Evolutionary conservation across 1,284 basidiomycete species (phyloP), one percentile per base, ranked within the genome.

Genomic region (Malassezia nana): DNA sequence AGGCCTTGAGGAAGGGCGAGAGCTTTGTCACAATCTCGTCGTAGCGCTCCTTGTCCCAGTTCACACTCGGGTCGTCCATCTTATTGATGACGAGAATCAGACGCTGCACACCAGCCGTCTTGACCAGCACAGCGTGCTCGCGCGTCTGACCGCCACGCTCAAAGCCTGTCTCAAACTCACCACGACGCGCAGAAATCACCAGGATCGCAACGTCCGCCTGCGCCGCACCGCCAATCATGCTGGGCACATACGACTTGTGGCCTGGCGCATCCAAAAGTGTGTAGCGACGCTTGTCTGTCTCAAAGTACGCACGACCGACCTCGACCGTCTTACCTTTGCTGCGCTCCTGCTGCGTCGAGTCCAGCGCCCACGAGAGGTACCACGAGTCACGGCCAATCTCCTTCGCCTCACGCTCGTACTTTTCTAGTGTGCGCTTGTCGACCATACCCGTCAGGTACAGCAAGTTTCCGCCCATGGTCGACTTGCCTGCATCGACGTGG

Each of bases 281-380:
- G 65, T 72, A 72, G 12, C 69, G 58, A 39, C 69, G 60, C 64
- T 74, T 74, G 35, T 63, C 66, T 16, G 71, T 74, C 62, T 74
- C 71, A 43, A 74, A 74, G 64, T 67, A 72, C 8, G 69, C 69
- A 31, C 69, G 61, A 15, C 69, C 71, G 5, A 74, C 69, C 54
- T 74, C 71, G 53, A 74, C 69, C 15, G 71, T 74, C 64, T 72
- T 74, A 42, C 69, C 71, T 61, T 72, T 71, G 46, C 66, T 69
- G 33, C 71, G 64, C 58, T 74, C 71, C 57, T 72, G 69, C 28
- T 61, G 60, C 33, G 69, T 72, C 46, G 69, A 72, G 58, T 74
- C 71, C 33, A 74, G 63, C 38, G 69, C 71, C 71, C 71, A 74
- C 24, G 66, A 67, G 28, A 72, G 61, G 57, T 74, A 72, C 69